Evolutionary conservation across 495 filamentous ascomycete species (phyloP).

Genomic region (Gamarada debralockiae): DNA sequence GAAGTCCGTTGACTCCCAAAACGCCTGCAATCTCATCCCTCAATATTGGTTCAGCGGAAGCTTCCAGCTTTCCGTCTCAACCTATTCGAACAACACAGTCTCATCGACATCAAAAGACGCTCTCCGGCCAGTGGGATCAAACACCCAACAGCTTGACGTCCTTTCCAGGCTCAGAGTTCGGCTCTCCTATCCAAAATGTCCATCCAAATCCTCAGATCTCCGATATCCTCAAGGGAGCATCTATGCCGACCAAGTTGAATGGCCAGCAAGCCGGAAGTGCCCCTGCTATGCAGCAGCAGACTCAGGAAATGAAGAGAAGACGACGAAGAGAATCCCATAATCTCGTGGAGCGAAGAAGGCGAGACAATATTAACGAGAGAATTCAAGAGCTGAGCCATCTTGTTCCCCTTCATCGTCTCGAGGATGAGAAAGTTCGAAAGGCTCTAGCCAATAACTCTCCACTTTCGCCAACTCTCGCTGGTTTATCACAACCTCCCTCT

Average conservation of each 20-base stretch:
- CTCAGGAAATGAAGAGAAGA: slow-evolving; percentile 90
- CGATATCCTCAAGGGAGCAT: slow-evolving; percentile 48
- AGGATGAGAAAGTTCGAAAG: slow-evolving; percentile 96
- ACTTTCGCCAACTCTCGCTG: slow-evolving; percentile 72
- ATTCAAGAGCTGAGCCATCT: slow-evolving; percentile 95
- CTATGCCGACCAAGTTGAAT: slow-evolving; percentile 50
- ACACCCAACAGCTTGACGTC: slow-evolving; percentile 76
- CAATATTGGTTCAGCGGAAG: slow-evolving; percentile 28
- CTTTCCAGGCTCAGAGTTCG: slow-evolving; percentile 77
- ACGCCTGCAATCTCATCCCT: slow-evolving; percentile 34
- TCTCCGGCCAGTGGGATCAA: slow-evolving; percentile 70
- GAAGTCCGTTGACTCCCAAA: slow-evolving; percentile 80
- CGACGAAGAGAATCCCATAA: slow-evolving; percentile 93
- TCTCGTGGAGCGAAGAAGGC: slow-evolving; percentile 85
- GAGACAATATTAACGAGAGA: slow-evolving; percentile 97
- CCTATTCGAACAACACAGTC: slow-evolving; percentile 63
- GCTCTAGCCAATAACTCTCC: slow-evolving; percentile 87
- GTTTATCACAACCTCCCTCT: slow-evolving; percentile 43
- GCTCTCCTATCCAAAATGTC: slow-evolving; percentile 54
- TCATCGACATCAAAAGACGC: slow-evolving; percentile 70
- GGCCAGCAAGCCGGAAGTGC: slow-evolving; percentile 40
- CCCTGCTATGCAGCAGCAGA: slow-evolving; percentile 48
- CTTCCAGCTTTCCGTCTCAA: slow-evolving; percentile 56
- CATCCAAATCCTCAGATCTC: slow-evolving; percentile 42
- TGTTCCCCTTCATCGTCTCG: slow-evolving; percentile 86